Evolutionary conservation across 192 early-diverging fungal genomes (phyloP), one percentile per base, ranked within the genome.

Genomic region (Coemansia sp.): DNA sequence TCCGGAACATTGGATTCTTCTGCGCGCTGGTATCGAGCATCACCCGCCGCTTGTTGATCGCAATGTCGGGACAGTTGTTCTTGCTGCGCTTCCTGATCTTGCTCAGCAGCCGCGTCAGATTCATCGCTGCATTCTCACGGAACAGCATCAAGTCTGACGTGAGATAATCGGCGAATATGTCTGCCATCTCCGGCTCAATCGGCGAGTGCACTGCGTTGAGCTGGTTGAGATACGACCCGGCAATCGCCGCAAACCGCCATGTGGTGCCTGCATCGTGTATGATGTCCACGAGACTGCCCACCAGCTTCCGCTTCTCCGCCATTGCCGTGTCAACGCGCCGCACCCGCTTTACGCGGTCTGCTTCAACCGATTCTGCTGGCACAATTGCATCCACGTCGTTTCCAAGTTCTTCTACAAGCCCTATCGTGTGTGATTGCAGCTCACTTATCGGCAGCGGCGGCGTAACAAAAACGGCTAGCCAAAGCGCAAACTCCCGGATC

Each of bases 171-270:
- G 85, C 75, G 17, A 86, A 77, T 44, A 92, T 88, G 38, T 74
- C 64, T 0, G 86, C 87, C 16, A 95, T 61, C 0, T 79, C 83
- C 4, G 78, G 67, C 9, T 87, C 85, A 6, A 87, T 80, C 6
- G 89, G 79, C 42, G 71, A 77, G 25, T 93, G 86, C 1, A 87
- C 79, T 14, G 89, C 79, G 62, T 90, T 76, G 17, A 89, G 75
- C 20, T 91, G 70, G 55, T 96, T 92, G 7, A 98, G 73, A 51
- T 94, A 91, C 58, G 88, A 92, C 53, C 90, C 85, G 7, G 90
- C 85, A 87, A 96, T 92, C 4, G 88, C 85, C 1, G 87, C 85
- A 80, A 93, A 93, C 12, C 93, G 87, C 93, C 95, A 94, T 39
- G 94, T 94, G 0, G 93, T 74, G 9, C 82, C 83, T 2, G 85